Conservation (phyloP, 805 yeast species). For the Metschnikowia koreensis region DNA sequence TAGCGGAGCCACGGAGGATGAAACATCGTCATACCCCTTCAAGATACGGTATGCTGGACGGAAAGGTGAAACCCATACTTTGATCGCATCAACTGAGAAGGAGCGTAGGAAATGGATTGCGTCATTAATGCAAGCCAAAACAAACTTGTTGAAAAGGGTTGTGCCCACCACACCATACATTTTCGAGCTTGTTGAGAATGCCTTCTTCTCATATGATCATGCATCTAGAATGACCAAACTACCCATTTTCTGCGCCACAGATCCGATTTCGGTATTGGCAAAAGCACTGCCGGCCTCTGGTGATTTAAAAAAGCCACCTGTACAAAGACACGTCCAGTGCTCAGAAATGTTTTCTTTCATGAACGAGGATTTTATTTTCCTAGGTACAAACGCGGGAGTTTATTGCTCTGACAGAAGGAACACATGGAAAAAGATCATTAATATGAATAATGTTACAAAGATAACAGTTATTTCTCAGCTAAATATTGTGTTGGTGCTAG, state of each 20-base stretch:
- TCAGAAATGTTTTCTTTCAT: slow-evolving; percentile 46
- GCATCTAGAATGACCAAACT: slow-evolving; percentile 48
- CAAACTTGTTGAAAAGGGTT: slow-evolving; percentile 30
- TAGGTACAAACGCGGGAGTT: slow-evolving; percentile 67
- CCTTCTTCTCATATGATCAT: slow-evolving; percentile 63
- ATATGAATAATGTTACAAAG: slow-evolving; percentile 51
- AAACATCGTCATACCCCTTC: slow-evolving; percentile 42
- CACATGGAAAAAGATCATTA: slow-evolving; percentile 60
- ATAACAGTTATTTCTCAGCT: slow-evolving; percentile 59
- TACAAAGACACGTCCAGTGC: slow-evolving; percentile 41
- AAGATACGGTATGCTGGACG: slow-evolving; percentile 55
- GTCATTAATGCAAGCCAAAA: slow-evolving; percentile 47
- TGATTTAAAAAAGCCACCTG: slow-evolving; percentile 15
- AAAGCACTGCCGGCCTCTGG: background rate
- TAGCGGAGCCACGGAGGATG: slow-evolving; percentile 14
- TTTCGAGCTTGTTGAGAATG: slow-evolving; percentile 52
- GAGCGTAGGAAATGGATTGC: slow-evolving; percentile 62
- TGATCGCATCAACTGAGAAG: slow-evolving; percentile 43
- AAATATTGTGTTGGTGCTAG: slow-evolving; percentile 55
- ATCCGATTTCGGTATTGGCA: slow-evolving; percentile 43
- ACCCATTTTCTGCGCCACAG: slow-evolving; percentile 51
- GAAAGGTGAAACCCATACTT: slow-evolving; percentile 52
- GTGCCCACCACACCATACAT: slow-evolving; percentile 51
- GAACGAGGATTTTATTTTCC: slow-evolving; percentile 45
- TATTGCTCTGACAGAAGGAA: slow-evolving; percentile 47